Conservation (phyloP, 176 grass and related monocot species). For the Urochloa ruziziensis region DNA sequence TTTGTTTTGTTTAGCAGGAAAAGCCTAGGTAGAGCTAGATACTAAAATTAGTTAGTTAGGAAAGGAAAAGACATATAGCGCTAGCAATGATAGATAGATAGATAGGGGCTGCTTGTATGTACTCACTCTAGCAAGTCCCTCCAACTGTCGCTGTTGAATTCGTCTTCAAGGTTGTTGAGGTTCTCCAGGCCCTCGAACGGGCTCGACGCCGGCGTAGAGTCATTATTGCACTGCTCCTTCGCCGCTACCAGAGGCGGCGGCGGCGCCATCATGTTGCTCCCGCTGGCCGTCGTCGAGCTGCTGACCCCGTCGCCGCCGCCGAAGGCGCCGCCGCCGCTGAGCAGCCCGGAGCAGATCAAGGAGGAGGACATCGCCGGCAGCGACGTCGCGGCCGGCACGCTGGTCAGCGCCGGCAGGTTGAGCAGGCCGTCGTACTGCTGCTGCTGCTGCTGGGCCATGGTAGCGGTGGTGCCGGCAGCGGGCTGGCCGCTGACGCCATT, state of each 20-base stretch:
- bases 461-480: neutral
- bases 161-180: conserved; percentile 65
- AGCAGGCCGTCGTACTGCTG: conserved; percentile 50
- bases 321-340: neutral
- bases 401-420: conserved; percentile 36
- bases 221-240: conserved; percentile 37
- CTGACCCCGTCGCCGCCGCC: conserved; percentile 27
- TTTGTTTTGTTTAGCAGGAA: too few species aligned
- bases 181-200: conserved; percentile 54
- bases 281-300: conserved; percentile 43
- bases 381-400: neutral
- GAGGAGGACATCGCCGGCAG: conserved; percentile 11
- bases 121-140: conserved; percentile 80
- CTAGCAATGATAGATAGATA: too few species aligned
- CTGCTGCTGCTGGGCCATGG: neutral
- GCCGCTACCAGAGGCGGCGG: conserved; percentile 29
- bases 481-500: neutral
- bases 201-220: conserved; percentile 55
- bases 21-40: too few species aligned
- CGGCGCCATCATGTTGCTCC: conserved; percentile 34
- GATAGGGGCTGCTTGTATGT: neutral
- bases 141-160: conserved; percentile 57
- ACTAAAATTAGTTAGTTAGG: neutral
- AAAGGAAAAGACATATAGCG: neutral
- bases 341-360: neutral